Evolutionary conservation across 1,284 basidiomycete species (phyloP).

Genomic region (Schizophyllum commune): DNA sequence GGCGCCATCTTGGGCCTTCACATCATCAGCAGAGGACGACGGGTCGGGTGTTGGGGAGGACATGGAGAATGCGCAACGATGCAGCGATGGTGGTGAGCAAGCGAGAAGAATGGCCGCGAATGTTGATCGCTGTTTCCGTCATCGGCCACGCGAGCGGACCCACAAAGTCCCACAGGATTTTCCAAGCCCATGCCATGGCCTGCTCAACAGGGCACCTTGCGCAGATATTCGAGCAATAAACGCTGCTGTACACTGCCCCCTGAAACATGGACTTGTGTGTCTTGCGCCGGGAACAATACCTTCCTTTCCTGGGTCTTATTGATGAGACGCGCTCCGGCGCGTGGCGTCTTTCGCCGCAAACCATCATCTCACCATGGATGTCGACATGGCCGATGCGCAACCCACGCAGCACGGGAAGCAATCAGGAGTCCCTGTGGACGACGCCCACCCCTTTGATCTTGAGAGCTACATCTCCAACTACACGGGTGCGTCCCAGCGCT

Average conservation of each 20-base stretch:
- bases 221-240: too few species aligned
- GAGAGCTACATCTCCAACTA: conserved; percentile 63
- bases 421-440: conserved; percentile 37
- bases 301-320: too few species aligned
- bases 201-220: too few species aligned
- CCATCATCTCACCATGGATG: neutral
- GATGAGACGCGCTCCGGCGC: too few species aligned
- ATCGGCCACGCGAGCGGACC: neutral
- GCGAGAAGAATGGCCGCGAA: neutral
- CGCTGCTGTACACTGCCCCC: too few species aligned
- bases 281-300: too few species aligned
- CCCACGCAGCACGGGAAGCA: neutral
- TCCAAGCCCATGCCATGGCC: too few species aligned
- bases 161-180: too few species aligned
- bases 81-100: neutral
- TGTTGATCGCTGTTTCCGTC: neutral
- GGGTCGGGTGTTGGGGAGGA: neutral
- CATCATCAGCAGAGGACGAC: too few species aligned
- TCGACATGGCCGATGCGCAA: neutral
- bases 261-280: too few species aligned
- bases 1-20: too few species aligned
- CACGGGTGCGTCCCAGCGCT: conserved; percentile 33
- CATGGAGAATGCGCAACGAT: neutral
- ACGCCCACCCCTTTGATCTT: conserved; percentile 73
- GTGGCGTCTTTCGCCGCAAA: neutral